Percentiles rank a stretch among this genome's conserved stretches.
Conservation (phyloP, 108 stramenopile species). For the Skeletonema menzelii region DNA sequence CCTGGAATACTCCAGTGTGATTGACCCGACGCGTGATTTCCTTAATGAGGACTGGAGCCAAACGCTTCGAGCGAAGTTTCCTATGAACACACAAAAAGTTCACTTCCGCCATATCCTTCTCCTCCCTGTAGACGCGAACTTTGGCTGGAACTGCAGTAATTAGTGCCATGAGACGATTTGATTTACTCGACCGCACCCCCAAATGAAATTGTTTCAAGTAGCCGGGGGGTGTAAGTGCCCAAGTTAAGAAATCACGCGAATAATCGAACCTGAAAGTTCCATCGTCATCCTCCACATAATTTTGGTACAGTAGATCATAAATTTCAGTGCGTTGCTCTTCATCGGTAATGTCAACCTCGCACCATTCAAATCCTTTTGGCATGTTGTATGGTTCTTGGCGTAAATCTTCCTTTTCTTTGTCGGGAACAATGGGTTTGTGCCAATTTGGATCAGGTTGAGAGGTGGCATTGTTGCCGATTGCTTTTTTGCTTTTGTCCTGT, state of each 20-base stretch:
- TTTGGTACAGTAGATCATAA: slow-evolving; percentile 94
- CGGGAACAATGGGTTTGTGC: slow-evolving; percentile 88
- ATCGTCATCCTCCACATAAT: slow-evolving; percentile 99
- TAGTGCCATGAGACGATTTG: slow-evolving; percentile 90
- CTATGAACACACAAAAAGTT: slow-evolving; percentile 99
- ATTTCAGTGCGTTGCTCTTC: slow-evolving; percentile 72
- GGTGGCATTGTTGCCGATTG: slow-evolving; percentile 40
- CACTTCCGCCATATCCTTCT: slow-evolving; percentile 88
- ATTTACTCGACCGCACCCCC: slow-evolving; percentile 85
- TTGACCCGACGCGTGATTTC: slow-evolving; percentile 98
- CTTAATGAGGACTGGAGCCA: slow-evolving; percentile 99
- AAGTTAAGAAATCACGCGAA: slow-evolving; percentile 84
- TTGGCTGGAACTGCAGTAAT: slow-evolving; percentile 94
- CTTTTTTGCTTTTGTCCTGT: slow-evolving; percentile 45
- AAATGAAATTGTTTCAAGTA: slow-evolving; percentile 81
- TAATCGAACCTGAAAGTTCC: slow-evolving; percentile 98
- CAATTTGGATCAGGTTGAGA: slow-evolving; percentile 9
- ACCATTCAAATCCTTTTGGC: slow-evolving; percentile 97
- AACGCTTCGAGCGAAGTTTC: slow-evolving; percentile 93
- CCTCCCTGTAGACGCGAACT: slow-evolving; percentile 57
- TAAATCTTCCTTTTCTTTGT: slow-evolving; percentile 71
- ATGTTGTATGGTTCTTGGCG: slow-evolving; percentile 93
- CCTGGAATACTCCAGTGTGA: slow-evolving; percentile 90
- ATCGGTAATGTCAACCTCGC: slow-evolving; percentile 77
- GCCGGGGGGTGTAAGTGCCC: slow-evolving; percentile 97